Percentiles rank a stretch among this genome's conserved stretches.
Evolutionary conservation across 179 eudicot species (phyloP).

Genomic region (Monotropa hypopitys): DNA sequence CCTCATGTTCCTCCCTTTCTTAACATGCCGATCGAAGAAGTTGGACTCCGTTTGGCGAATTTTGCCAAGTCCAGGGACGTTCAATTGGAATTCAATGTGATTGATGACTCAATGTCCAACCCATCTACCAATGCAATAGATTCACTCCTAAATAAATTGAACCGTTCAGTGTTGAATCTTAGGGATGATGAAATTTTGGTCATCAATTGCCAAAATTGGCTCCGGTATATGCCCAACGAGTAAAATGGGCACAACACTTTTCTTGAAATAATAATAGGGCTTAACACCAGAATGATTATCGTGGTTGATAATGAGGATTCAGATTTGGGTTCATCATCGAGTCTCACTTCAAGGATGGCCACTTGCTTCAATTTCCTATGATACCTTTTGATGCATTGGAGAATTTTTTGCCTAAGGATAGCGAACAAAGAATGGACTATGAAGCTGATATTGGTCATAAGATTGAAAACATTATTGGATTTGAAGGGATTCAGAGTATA

Average conservation of each 20-base stretch:
- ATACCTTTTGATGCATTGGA: slow-evolving; percentile 42
- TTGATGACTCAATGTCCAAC: slow-evolving; percentile 5
- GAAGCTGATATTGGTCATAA: slow-evolving; percentile 41
- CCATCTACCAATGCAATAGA: not conserved
- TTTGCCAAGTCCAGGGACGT: slow-evolving; percentile 34
- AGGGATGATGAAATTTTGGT: slow-evolving; percentile 33
- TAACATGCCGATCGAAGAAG: slow-evolving; percentile 29
- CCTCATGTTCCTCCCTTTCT: slow-evolving; percentile 36
- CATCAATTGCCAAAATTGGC: slow-evolving; percentile 39
- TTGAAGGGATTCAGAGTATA: slow-evolving; percentile 33
- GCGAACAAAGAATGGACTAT: slow-evolving; percentile 30
- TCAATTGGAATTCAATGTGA: slow-evolving; percentile 26
- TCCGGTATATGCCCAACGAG: slow-evolving; percentile 27
- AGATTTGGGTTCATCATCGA: slow-evolving; percentile 22
- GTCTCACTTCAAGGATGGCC: slow-evolving; percentile 26
- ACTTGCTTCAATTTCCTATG: slow-evolving; percentile 36
- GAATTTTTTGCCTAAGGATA: slow-evolving; percentile 41
- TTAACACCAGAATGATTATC: slow-evolving; percentile 22
- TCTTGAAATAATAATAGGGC: slow-evolving; percentile 16
- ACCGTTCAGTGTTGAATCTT: slow-evolving; percentile 13
- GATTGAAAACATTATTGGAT: slow-evolving; percentile 34
- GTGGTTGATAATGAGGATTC: slow-evolving; percentile 35
- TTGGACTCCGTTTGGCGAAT: slow-evolving; percentile 29
- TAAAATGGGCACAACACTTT: slow-evolving; percentile 15
- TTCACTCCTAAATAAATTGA: slow-evolving; percentile 17